Base-by-base conservation (phyloP, 2,329 filamentous ascomycete species). In the Calonectria naviculata region DNA sequence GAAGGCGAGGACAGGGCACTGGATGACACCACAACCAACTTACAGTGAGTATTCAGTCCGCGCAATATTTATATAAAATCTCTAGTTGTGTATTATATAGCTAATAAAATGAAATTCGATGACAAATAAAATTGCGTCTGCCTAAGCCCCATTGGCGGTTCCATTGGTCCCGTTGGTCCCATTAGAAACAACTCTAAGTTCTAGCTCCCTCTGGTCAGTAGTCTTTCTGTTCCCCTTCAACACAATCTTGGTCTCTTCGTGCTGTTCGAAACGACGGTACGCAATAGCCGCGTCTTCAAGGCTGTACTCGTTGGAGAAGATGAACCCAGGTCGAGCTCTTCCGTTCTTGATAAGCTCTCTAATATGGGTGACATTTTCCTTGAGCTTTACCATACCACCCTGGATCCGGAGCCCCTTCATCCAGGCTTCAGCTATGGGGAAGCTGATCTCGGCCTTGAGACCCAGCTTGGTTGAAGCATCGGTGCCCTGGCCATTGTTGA, bases 281-380 rank as follows among this genome's bases (percentile, higher is more conserved):
- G 46, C 46, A 21, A 54, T 12, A 15, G 31, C 17, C 1, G 46
- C 62, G 13, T 65, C 62, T 8, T 65, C 62, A 5, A 65, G 31
- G 5, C 17, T 54, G 15, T 54, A 54, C 31, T 54, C 62, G 19
- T 29, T 54, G 21, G 62, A 65, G 19, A 54, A 54, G 34, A 65
- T 34, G 17, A 65, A 65, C 1, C 46, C 34, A 15, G 62, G 46
- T 5, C 46, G 24, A 5, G 46, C 62, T 41, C 62, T 47, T 4
- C 62, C 62, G 12, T 54, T 65, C 24, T 41, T 54, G 34, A 65
- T 65, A 9, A 65, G 62, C 15, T 65, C 46, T 21, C 17, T n/a
- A 8, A 65, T 52, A 4, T 28, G 31, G 9, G 62, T 17, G 5
- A 54, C 36, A n/a, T 54, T 65, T 6, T 26, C 17, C 24, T 65